Conservation (phyloP, 768 basidiomycete species). For the Boletus speciosus region DNA sequence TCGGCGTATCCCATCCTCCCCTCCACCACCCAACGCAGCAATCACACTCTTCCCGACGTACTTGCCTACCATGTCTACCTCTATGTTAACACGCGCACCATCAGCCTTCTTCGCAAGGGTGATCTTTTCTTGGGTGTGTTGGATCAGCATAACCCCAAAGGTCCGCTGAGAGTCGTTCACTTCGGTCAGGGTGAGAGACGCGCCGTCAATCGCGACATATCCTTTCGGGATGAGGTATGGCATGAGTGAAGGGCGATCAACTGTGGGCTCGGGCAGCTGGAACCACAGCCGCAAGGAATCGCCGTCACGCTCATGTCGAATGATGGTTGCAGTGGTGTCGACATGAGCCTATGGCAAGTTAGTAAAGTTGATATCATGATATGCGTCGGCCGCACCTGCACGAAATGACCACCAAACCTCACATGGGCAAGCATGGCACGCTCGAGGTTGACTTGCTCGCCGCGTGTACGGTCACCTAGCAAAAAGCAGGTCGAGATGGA, state of each 20-base stretch:
- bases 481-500: conserved; percentile 6
- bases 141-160: conserved; percentile 94
- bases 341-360: conserved; percentile 73
- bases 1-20: conserved; percentile 42
- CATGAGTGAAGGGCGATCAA: conserved; percentile 58
- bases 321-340: conserved; percentile 80
- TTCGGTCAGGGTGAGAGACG: conserved; percentile 85
- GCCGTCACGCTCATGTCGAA: conserved; percentile 66
- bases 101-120: conserved; percentile 70
- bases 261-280: conserved; percentile 61
- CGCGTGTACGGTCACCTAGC: conserved; percentile 72
- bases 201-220: conserved; percentile 90
- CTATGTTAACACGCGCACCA: conserved; percentile 88
- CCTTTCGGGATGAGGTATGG: conserved; percentile 91
- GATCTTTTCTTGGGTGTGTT: conserved; percentile 88
- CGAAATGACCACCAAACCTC: conserved; percentile 95
- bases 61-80: conserved; percentile 94
- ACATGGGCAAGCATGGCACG: conserved; percentile 90
- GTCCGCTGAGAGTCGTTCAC: conserved; percentile 60
- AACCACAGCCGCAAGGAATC: conserved; percentile 87
- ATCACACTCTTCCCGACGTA: conserved; percentile 82
- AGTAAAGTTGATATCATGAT: not conserved
- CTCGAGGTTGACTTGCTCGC: conserved; percentile 87
- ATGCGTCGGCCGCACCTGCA: conserved; percentile 62
- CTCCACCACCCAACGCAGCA: conserved; percentile 59